These are phyloP conservation scores for Lepraria neglecta DNA, from an alignment of 495 filamentous ascomycete species.

Conservation along the genomic window DNA sequence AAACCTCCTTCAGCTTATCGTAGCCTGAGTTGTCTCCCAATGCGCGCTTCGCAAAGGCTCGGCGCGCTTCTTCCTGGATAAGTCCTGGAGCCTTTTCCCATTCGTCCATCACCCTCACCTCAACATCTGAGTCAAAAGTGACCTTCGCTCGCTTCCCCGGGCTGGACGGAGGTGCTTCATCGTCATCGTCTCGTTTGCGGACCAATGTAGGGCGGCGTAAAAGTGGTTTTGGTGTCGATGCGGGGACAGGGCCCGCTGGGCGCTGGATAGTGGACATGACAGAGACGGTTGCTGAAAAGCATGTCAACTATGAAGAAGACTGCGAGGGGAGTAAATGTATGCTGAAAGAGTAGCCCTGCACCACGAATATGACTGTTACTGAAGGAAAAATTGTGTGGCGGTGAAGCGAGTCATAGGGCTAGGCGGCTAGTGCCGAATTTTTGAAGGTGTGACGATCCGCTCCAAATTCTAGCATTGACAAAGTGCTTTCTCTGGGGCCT, in stretches of 20 bases:
- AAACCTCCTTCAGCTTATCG: conserved; percentile 64
- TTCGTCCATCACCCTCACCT: conserved; percentile 52
- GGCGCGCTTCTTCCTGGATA: conserved; percentile 62
- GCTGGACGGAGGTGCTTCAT: conserved; percentile 38
- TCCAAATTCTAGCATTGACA: background rate
- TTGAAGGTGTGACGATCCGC: background rate
- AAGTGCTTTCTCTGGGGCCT: background rate
- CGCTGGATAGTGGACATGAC: conserved; percentile 12
- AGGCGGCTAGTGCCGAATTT: background rate
- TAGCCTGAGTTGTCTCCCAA: conserved; percentile 65
- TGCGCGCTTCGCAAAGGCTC: conserved; percentile 62
- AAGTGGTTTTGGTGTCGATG: conserved; percentile 14
- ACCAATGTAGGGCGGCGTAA: conserved; percentile 24
- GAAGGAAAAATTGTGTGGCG: background rate
- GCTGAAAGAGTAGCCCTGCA: background rate
- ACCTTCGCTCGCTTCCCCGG: conserved; percentile 60
- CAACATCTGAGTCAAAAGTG: conserved; percentile 66
- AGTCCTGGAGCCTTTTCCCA: conserved; percentile 55
- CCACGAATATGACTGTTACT: background rate
- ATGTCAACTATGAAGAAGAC: conserved; percentile 9
- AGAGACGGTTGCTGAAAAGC: background rate
- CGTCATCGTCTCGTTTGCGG: conserved; percentile 32
- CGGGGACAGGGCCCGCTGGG: conserved; percentile 6
- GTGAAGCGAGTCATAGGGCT: conserved; percentile 8
- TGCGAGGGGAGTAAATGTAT: background rate